Conservation (phyloP, 2,329 filamentous ascomycete genomes). For the Teratosphaeria viscida region DNA sequence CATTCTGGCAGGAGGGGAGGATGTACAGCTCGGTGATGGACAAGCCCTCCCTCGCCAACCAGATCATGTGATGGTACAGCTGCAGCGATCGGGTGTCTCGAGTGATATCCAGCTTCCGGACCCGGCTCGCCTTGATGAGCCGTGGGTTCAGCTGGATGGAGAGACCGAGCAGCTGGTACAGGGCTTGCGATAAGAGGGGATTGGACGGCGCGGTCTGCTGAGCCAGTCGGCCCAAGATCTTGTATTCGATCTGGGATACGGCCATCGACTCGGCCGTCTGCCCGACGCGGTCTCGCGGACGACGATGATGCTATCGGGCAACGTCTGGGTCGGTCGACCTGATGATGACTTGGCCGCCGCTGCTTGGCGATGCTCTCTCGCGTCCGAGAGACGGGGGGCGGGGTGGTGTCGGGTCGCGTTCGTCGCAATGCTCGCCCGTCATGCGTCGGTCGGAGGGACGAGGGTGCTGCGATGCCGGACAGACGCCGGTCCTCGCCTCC, state of each 20-base stretch:
- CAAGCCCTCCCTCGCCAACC: conserved; percentile 85
- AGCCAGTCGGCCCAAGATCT: conserved; percentile 85
- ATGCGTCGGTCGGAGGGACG: neutral
- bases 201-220: conserved; percentile 68
- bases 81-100: conserved; percentile 69
- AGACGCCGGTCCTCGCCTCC: neutral
- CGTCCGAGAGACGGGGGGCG: neutral
- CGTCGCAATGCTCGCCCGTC: neutral
- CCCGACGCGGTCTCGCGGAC: neutral
- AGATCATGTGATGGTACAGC: conserved; percentile 84
- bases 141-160: conserved; percentile 80
- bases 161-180: conserved; percentile 85
- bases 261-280: conserved; percentile 54
- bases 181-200: conserved; percentile 65
- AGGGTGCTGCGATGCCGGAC: neutral
- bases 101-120: conserved; percentile 71
- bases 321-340: neutral
- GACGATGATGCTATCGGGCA: neutral
- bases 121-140: conserved; percentile 70
- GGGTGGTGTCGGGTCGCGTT: neutral
- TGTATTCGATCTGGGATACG: conserved; percentile 93
- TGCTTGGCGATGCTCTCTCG: neutral
- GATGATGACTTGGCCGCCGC: neutral
- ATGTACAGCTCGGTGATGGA: conserved; percentile 79
- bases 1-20: conserved; percentile 60